A percentile compares a stretch with the other conserved stretches of the same genome.
phyloP scores from a whole-genome alignment of 1,284 basidiomycete species.

The Mycena sp. region DNA sequence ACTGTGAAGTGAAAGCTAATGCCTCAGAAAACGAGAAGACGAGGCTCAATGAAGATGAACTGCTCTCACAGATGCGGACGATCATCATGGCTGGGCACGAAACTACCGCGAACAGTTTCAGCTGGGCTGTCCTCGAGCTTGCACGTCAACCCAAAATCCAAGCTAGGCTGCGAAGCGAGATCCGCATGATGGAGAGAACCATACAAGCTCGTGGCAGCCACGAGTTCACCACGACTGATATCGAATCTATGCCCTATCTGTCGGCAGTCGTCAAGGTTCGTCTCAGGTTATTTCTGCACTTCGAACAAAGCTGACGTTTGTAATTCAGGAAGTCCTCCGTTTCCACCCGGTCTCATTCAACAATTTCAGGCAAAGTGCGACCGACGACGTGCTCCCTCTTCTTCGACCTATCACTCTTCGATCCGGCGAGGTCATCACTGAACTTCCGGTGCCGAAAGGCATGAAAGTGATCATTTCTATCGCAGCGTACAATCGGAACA shows the following conservation, averaged over 20 bases:
- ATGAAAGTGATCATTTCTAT: constrained; percentile 47
- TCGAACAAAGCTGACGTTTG: background rate
- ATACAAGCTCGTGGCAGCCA: constrained; percentile 50
- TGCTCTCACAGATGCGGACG: constrained; percentile 64
- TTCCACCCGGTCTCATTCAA: constrained; percentile 47
- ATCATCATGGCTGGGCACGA: constrained; percentile 58
- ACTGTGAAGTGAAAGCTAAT: constrained; percentile 60
- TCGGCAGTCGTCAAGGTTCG: constrained; percentile 61
- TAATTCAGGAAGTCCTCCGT: constrained; percentile 49
- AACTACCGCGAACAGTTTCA: constrained; percentile 50
- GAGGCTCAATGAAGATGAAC: constrained; percentile 58
- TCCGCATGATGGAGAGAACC: constrained; percentile 45
- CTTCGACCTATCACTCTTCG: constrained; percentile 48
- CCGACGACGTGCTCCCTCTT: constrained; percentile 56
- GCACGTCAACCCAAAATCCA: constrained; percentile 50
- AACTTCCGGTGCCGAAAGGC: constrained; percentile 50
- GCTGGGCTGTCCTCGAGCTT: constrained; percentile 54
- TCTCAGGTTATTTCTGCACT: background rate
- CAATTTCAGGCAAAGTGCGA: constrained; percentile 45
- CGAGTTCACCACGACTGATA: constrained; percentile 53
- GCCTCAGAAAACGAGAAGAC: constrained; percentile 52
- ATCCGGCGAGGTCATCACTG: constrained; percentile 45
- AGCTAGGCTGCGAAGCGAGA: constrained; percentile 50
- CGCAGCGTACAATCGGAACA: constrained; percentile 53
- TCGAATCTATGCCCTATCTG: constrained; percentile 62